Base-by-base conservation (phyloP, 257 asterid species). In the Petunia axillaris region DNA sequence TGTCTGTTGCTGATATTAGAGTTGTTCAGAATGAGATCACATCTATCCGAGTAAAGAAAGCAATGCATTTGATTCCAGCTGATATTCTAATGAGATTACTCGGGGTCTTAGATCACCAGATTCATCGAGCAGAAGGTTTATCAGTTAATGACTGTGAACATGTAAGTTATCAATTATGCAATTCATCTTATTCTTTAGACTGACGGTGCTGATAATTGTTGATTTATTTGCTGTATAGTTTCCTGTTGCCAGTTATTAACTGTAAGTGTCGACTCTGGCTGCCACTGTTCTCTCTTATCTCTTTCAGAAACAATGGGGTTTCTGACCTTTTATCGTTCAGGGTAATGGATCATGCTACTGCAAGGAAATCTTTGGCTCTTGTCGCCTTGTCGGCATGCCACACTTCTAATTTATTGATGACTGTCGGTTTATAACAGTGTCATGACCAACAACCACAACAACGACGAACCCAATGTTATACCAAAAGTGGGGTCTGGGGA, bases 61-160 rank as follows among this genome's bases (percentile, higher is more conserved):
- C 86, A 70, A 93, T 96, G 54, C 92, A 92, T 84, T 85, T 91
- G 87, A 90, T 92, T 86, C 95, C 95, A 14, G 84, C 85, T 81
- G 97, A 91, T 81, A 85, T 82, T 83, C 97, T 94, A 85, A 90
- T 91, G 75, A 92, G 93, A 88, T 87, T 86, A 53, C 86, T 96
- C 74, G 90, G 87, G 85, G 93, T 94, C 86, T 90, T 96, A 82
- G 99, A 96, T 80, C 91, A 89, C 81, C 99, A 96, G 85, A 91
- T 96, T 85, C 99, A 93, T 83, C 94, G 97, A 83, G 97, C 98
- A 64, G 97, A 92, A 90, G 99, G 99, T 81, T 91, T 94, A 62
- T 92, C 98, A 62, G 87, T 96, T 85, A 91, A 88, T 82, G 95
- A 92, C 75, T 86, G 88, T 85, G 98, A 91, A 80, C 91, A 86